Percentiles rank a stretch among this genome's conserved stretches.
Evolutionary conservation across 768 basidiomycete genomes (phyloP).

Genomic region (Trametopsis cervina): DNA sequence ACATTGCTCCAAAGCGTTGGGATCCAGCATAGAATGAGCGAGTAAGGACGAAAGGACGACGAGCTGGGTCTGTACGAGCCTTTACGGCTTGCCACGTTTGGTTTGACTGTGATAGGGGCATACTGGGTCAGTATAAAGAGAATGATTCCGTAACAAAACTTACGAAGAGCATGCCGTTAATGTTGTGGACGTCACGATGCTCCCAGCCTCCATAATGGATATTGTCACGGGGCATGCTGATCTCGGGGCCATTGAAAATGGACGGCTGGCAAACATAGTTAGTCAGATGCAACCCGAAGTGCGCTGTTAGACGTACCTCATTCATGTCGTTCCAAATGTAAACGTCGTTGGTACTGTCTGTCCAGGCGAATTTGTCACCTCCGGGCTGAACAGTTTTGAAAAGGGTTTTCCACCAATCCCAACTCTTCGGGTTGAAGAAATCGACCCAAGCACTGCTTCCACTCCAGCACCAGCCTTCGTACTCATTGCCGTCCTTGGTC

Average conservation of each 20-base stretch:
- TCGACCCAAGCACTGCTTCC: constrained; percentile 97
- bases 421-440: constrained; percentile 86
- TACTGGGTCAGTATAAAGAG: too few species aligned
- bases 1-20: constrained; percentile 94
- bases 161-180: constrained; percentile 93
- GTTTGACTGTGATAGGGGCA: constrained; percentile 56
- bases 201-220: constrained; percentile 96
- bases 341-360: constrained; percentile 71
- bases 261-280: constrained; percentile 55
- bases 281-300: not conserved
- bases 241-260: constrained; percentile 98
- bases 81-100: constrained; percentile 75
- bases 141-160: constrained; percentile 28
- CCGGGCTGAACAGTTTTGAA: constrained; percentile 58
- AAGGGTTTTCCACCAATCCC: constrained; percentile 86
- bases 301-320: constrained; percentile 50
- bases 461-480: constrained; percentile 99
- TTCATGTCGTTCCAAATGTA: constrained; percentile 99
- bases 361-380: constrained; percentile 66
- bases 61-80: constrained; percentile 64
- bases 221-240: constrained; percentile 69
- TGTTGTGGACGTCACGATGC: constrained; percentile 94
- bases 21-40: constrained; percentile 94
- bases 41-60: constrained; percentile 92
- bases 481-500: constrained; percentile 73